phyloP scores from a whole-genome alignment of 73 alveolate species.

The Symbiodinium natans region DNA sequence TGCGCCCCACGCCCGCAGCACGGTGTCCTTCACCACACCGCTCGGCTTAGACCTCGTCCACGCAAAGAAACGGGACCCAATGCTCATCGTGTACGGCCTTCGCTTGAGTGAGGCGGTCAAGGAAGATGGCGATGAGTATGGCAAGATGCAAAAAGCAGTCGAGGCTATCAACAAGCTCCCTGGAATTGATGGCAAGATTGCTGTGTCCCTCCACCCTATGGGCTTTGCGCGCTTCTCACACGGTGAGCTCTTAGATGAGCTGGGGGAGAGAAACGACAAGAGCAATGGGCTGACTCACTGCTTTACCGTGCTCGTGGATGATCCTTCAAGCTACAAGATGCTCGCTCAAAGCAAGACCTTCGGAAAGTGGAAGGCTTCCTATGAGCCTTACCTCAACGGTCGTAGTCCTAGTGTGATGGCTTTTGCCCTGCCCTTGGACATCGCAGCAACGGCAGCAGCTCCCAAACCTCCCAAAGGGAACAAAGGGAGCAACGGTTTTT shows the following conservation, averaged over 20 bases:
- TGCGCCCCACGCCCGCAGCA: conserved; percentile 39
- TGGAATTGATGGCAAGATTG: conserved; percentile 69
- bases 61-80: conserved; percentile 83
- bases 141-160: conserved; percentile 57
- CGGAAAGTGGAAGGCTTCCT: conserved; percentile 80
- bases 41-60: conserved; percentile 64
- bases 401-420: neutral
- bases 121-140: conserved; percentile 71
- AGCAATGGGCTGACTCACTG: conserved; percentile 30
- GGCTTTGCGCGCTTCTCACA: conserved; percentile 66
- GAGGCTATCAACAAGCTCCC: conserved; percentile 79
- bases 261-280: neutral
- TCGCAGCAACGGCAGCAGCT: conserved; percentile 83
- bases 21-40: conserved; percentile 53
- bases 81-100: conserved; percentile 30
- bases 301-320: conserved; percentile 63
- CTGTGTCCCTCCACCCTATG: conserved; percentile 47
- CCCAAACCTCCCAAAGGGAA: conserved; percentile 31
- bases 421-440: conserved; percentile 46
- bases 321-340: conserved; percentile 63
- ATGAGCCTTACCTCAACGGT: conserved; percentile 55
- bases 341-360: conserved; percentile 78
- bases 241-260: conserved; percentile 52
- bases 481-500: conserved; percentile 39
- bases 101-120: conserved; percentile 57